These are phyloP conservation scores for Blastobotrys americana DNA, from an alignment of 805 yeast genomes.

Conservation along the genomic window DNA sequence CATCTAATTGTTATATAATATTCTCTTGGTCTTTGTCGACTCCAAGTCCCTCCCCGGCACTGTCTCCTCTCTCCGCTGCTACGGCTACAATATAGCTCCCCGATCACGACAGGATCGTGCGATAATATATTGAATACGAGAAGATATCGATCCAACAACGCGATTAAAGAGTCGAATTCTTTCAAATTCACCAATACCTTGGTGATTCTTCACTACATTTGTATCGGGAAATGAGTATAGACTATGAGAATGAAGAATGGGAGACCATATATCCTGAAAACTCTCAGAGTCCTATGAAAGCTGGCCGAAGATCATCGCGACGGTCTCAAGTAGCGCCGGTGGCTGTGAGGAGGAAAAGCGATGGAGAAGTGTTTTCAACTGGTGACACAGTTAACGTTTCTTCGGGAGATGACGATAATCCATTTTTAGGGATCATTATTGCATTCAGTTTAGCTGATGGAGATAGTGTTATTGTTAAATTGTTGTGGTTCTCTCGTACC, in stretches of 20 bases:
- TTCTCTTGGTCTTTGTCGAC: not conserved
- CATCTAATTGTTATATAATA: not conserved
- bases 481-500: conserved; percentile 15
- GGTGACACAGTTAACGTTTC: conserved; percentile 16
- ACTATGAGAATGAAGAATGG: conserved; percentile 9
- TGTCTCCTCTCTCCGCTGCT: not conserved
- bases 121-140: too few species aligned
- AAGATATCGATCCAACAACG: too few species aligned
- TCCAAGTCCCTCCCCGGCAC: not conserved
- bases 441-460: conserved; percentile 10
- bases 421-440: conserved; percentile 14
- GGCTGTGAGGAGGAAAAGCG: conserved; percentile 11
- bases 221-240: too few species aligned
- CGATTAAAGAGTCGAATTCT: too few species aligned
- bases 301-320: not conserved
- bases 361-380: conserved; percentile 8
- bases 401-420: conserved; percentile 5
- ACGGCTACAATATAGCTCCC: too few species aligned
- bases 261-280: conserved; percentile 8
- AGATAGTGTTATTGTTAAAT: conserved; percentile 6
- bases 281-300: not conserved
- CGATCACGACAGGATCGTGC: too few species aligned
- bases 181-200: too few species aligned
- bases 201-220: too few species aligned
- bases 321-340: conserved; percentile 9